Base-by-base conservation (phyloP, 2,329 filamentous ascomycete species). In the Cladosporium sp. region DNA sequence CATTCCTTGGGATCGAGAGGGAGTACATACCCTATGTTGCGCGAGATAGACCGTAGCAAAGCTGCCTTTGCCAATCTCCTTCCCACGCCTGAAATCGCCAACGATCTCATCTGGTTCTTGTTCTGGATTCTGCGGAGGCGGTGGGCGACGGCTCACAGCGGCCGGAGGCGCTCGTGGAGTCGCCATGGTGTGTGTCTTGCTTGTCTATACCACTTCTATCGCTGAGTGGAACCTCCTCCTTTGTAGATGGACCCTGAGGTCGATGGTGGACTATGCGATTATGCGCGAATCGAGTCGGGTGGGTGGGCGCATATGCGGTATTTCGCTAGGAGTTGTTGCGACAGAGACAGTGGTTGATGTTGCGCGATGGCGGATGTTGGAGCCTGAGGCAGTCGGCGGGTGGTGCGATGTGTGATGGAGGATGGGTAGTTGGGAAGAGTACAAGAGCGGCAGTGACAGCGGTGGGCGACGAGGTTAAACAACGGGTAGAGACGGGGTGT, bases 61-160 rank as follows among this genome's bases (percentile, higher is more conserved):
- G 74, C 93, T 97, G 55, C 93, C 93, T 73, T 93, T 93, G 56
- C 93, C 93, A 67, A 97, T 96, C 73, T 96, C 88, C 60, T 86
- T 84, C 60, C 90, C 82, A 63, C 92, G 84, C 62, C 80, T 79
- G 70, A 94, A 96, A 63, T 86, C 83, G 59, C 90, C 88, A 62
- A 93, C 77, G 39, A 71, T 67, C 60, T 61, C 66, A 58, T 62
- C 68, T 43, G 59, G 68, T 62, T 65, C 63, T 49, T 54, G 53
- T 48, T 64, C 69, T 57, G 67, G 51, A 29, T 49, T 55, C 35
- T 55, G 49, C 16, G 54, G 50, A 19, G 43, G 57, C 22, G 62
- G 62, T 48, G 67, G 62, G 55, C 68, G 63, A 55, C 67, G 66
- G 55, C 66, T 63, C 41, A 56, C 56, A 36, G 59, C 56, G 36